Base-by-base conservation (phyloP, 2,329 filamentous ascomycete species). In the Aureobasidium uvarum region DNA sequence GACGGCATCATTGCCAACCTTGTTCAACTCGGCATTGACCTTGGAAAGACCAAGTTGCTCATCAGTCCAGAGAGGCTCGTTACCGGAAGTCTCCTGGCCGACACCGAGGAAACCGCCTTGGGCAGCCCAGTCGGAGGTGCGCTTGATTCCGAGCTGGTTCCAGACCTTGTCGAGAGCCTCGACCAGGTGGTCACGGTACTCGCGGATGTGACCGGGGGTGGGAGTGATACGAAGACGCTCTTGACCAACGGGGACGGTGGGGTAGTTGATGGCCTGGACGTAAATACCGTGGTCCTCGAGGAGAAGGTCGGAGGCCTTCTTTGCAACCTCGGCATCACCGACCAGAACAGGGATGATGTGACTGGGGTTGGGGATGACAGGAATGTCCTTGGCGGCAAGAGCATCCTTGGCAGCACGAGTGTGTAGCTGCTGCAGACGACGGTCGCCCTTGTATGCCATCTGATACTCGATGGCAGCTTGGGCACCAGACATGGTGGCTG, bases 211-310 rank as follows among this genome's bases (percentile, higher is more conserved):
- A 50, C 95, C 95, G 0, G 95, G 95, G 0, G 95, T 99, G 0
- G 95, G 95, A 1, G 95, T 99, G 77, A 99, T 92, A 70, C 95
- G 90, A 65, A 99, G 88, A 66, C 95, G 89, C 79, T 99, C 95
- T 81, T 99, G 93, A n/a, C 95, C 95, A 7, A 96, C 92, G 2
- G 95, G 95, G 2, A 99, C 95, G 60, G 95, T 99, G 2, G 95
- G 95, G 79, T 98, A 98, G 81, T 99, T 99, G 84, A 99, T 98
- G 64, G 92, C 92, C 80, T 99, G 95, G 31, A 99, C 95, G 76
- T 99, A 99, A 75, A 99, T 97, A 68, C 88, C 86, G 81, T 96
- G 90, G 70, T 96, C 89, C 70, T 90, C 87, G 16, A 99, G 85
- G 25, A 99, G 86, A 81, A 96, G 87, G 75, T 99, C 95, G 28